Evolutionary conservation across 129 eudicot genomes (phyloP), one percentile per base, ranked within the genome.

Genomic region (Mikania micrantha): DNA sequence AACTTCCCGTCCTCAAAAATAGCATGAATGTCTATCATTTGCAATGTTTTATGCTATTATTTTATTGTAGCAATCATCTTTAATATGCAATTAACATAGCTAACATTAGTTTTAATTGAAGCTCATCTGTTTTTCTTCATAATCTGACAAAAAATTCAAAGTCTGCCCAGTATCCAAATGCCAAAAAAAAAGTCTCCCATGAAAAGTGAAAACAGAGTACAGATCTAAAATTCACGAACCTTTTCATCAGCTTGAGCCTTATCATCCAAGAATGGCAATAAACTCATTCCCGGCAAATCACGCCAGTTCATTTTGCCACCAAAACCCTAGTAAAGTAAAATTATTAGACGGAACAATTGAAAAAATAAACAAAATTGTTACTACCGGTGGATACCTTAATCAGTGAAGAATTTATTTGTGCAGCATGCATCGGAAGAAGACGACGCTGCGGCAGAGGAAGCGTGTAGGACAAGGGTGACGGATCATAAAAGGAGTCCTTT

Each of bases 261-360:
- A 16, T 60, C 70, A 27, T 75, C 74, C 10, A 52, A 60, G 21
- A 67, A 67, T 0, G 62, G 16, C 34, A 28, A 9, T 4, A 31
- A 58, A 60, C 32, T 49, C 2, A 42, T 35, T 0, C 64, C 70
- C 9, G 57, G 34, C 25, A 60, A 63, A 17, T 50, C 69, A 13
- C 13, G 41, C 70, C 56, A 68, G 13, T 67, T 67, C 44, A 59
- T 45, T 39, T 25, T 59, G 40, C 69, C 79, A 56, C 53, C 74
- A 67, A 57, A 75, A 32, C 74, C 74, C 69, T n/a, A n/a, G n/a
- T n/a, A 52, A 8, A 29, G 22, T 21, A 12, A 24, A 15, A 9
- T 52, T 22, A 52, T 22, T 29, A 52, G 59, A 50, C 58, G 60
- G 28, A 57, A 9, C 0, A 57, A 10, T 4, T 57, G 15, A 38